Base-by-base conservation (phyloP, 805 yeast species). In the Cephaloascus albidus region DNA sequence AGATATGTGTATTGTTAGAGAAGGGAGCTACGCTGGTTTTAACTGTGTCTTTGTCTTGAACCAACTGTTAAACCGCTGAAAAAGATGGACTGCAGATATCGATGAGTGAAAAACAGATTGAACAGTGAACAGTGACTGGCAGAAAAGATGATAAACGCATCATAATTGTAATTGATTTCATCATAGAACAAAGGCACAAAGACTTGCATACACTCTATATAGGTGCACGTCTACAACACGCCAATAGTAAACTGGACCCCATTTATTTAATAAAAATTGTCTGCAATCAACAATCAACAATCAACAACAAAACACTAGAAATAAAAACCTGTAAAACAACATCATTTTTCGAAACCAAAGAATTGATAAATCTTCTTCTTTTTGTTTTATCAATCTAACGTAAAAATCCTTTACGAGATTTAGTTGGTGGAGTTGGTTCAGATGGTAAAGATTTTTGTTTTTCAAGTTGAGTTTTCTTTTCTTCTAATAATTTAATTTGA, bases 401-500 rank as follows among this genome's bases (percentile, higher is more conserved):
- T 52, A 85, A 70, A 68, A 85, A 84, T 16, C 94, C 93, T 58
- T 85, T 85, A 63, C 85, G 78, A 44, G 83, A 65, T 63, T 81
- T 81, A 35, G 76, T 73, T 38, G 70, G 70, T 18, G 68, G 60
- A 39, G 70, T 63, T n/a, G 72, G 76, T 44, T 70, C 74, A 44
- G 60, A 62, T 45, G 74, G 74, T 50, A 69, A 73, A 39, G 58
- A 74, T 71, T 66, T 70, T 52, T 63, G 72, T 52, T 62, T 63
- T 60, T 85, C 93, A 50, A 93, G 71, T 58, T 80, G 86, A 45
- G 71, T 74, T 65, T 88, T 89, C 66, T 86, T 87, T 49, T 88
- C 96, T 61, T 93, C 97, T 54, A 93, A 74, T 53, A 88, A 77
- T 57, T 82, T 83, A 48, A 90, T 78, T 64, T 90, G 96, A 60